These are phyloP conservation scores for Candida koratica DNA, from an alignment of 805 yeast species.

Conservation along the genomic window DNA sequence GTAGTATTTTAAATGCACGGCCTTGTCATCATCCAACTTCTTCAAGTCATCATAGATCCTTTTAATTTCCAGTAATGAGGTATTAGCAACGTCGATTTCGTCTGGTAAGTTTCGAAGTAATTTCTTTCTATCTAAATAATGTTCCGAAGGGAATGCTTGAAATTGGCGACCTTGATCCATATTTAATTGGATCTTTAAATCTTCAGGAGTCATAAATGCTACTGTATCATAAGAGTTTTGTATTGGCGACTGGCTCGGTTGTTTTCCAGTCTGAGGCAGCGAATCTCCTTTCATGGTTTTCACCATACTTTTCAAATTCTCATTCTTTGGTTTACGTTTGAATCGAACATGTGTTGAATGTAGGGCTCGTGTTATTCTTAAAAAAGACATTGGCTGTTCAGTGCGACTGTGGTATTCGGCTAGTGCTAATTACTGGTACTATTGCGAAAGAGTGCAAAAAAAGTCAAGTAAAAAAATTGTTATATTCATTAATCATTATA, in stretches of 20 bases:
- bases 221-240: constrained; percentile 24
- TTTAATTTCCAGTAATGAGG: constrained; percentile 27
- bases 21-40: constrained; percentile 34
- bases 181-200: constrained; percentile 31
- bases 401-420: too few relatives aligned
- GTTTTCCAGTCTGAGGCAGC: too few relatives aligned
- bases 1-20: constrained; percentile 36
- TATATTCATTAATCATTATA: constrained; percentile 11
- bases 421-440: too few relatives aligned
- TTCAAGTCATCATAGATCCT: constrained; percentile 28
- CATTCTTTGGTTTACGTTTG: too few relatives aligned
- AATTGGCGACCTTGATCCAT: constrained; percentile 35
- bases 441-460: too few relatives aligned
- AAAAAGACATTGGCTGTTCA: too few relatives aligned
- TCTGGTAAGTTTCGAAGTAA: constrained; percentile 32
- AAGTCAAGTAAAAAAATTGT: too few relatives aligned
- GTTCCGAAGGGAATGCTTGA: constrained; percentile 31
- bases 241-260: too few relatives aligned
- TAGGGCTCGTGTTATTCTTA: too few relatives aligned
- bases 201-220: constrained; percentile 37
- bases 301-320: too few relatives aligned
- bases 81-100: constrained; percentile 31
- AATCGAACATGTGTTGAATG: too few relatives aligned
- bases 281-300: too few relatives aligned
- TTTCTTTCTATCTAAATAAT: constrained; percentile 30